Evolutionary conservation across 2,329 filamentous ascomycete genomes (phyloP).

Genomic region (Colletotrichum liaoningense): DNA sequence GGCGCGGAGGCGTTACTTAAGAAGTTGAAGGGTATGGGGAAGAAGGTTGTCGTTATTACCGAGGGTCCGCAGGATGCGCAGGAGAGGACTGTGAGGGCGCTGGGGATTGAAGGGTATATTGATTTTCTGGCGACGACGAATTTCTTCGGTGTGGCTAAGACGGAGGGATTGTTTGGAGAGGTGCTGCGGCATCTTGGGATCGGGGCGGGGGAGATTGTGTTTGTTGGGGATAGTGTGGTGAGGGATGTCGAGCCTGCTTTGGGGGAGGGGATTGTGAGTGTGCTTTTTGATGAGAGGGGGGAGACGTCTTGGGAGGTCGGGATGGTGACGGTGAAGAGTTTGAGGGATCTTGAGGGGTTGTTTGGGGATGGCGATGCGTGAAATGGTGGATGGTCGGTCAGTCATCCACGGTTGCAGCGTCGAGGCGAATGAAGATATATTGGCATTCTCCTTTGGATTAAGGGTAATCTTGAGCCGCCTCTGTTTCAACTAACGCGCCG

Average conservation of each 20-base stretch:
- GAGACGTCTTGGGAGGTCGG: conserved; percentile 21
- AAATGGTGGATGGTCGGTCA: too few species aligned
- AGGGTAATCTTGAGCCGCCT: too few species aligned
- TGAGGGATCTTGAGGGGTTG: conserved; percentile 34
- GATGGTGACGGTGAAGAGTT: conserved; percentile 34
- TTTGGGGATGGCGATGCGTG: conserved; percentile 3
- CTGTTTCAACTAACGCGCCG: too few species aligned
- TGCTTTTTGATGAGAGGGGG: conserved; percentile 40
- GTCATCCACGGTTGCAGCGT: too few species aligned
- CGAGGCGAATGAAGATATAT: too few species aligned
- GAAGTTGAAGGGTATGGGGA: conserved; percentile 46
- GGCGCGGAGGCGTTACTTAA: conserved; percentile 50
- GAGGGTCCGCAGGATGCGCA: conserved; percentile 61
- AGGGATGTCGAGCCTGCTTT: conserved; percentile 45
- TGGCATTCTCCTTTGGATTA: too few species aligned
- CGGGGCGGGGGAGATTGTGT: conserved; percentile 40
- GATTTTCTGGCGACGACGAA: conserved; percentile 48
- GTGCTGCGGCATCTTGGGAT: conserved; percentile 41
- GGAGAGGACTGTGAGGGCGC: conserved; percentile 51
- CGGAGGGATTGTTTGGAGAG: conserved; percentile 40
- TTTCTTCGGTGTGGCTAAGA: conserved; percentile 42
- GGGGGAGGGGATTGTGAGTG: conserved; percentile 40
- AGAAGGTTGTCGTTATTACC: conserved; percentile 56
- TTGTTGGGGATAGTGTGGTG: conserved; percentile 43
- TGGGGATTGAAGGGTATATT: conserved; percentile 42